Conservation (phyloP, 2,329 filamentous ascomycete genomes). For the Dactylellina cionopaga region DNA sequence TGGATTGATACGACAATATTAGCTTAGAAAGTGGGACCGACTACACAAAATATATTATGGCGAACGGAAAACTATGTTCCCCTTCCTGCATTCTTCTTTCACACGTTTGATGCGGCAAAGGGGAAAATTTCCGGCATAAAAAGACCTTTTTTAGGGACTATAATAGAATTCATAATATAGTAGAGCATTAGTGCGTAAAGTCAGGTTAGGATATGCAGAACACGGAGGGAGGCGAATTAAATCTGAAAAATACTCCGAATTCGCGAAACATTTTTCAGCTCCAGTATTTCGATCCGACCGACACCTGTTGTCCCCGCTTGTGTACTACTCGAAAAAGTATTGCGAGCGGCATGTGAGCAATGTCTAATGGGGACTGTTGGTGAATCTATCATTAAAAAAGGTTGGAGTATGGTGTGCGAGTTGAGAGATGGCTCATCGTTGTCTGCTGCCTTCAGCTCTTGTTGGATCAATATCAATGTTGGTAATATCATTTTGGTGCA, state of each 20-base stretch:
- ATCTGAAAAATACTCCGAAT: constrained; percentile 49
- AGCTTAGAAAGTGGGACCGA: constrained; percentile 25
- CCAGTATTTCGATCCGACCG: constrained; percentile 40
- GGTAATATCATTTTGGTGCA: not conserved
- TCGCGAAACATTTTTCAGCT: constrained; percentile 40
- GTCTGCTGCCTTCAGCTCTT: too few relatives aligned
- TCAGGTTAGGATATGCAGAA: too few relatives aligned
- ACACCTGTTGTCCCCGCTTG: constrained; percentile 7
- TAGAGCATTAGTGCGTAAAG: too few relatives aligned
- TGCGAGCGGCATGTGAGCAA: not conserved
- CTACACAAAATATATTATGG: not conserved
- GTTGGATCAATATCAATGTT: too few relatives aligned
- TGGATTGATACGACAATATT: constrained; percentile 19
- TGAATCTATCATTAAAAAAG: not conserved
- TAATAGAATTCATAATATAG: too few relatives aligned
- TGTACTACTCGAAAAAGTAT: not conserved
- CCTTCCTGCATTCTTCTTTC: too few relatives aligned
- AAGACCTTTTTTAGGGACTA: constrained; percentile 16
- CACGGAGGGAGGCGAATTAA: constrained; percentile 41
- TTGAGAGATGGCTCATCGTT: too few relatives aligned
- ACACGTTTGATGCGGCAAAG: constrained; percentile 51
- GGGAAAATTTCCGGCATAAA: constrained; percentile 40
- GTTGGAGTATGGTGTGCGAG: too few relatives aligned
- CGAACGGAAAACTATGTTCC: constrained; percentile 16
- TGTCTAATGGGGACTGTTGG: not conserved